Percentiles rank a stretch among this genome's conserved stretches.
Evolutionary conservation across 306 rosid species (phyloP).

Genomic region (Trifolium dubium): DNA sequence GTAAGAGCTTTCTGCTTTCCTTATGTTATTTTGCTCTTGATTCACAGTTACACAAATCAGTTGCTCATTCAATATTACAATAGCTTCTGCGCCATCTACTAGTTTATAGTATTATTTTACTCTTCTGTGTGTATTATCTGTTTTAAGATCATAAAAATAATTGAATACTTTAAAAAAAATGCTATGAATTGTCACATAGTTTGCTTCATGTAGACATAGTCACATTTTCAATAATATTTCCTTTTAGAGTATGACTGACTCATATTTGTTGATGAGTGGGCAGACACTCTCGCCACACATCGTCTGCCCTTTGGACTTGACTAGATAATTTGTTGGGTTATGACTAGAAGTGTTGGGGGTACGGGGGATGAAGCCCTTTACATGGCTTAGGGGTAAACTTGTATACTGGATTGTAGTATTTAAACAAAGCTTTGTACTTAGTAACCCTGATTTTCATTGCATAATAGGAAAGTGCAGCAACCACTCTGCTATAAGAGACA

Average conservation of each 20-base stretch:
- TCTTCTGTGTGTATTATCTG: not conserved
- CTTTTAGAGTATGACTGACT: not conserved
- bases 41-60: not conserved
- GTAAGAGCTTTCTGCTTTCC: slow-evolving; percentile 47
- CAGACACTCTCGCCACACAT: not conserved
- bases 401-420: not conserved
- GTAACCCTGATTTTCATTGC: not conserved
- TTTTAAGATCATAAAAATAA: not conserved
- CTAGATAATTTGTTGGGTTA: not conserved
- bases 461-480: not conserved
- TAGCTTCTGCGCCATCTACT: no score
- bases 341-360: not conserved
- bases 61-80: not conserved
- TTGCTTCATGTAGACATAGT: slow-evolving; percentile 25
- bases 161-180: slow-evolving; percentile 3
- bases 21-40: slow-evolving; percentile 18
- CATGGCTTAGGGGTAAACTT: not conserved
- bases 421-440: not conserved
- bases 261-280: not conserved
- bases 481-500: not conserved
- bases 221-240: slow-evolving; percentile 22
- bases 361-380: not conserved
- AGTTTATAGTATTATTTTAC: slow-evolving; percentile 10
- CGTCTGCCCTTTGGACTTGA: not conserved
- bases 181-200: slow-evolving; percentile 24